Conservation (phyloP, 176 grass and related monocot species). For the Themeda triandra region DNA sequence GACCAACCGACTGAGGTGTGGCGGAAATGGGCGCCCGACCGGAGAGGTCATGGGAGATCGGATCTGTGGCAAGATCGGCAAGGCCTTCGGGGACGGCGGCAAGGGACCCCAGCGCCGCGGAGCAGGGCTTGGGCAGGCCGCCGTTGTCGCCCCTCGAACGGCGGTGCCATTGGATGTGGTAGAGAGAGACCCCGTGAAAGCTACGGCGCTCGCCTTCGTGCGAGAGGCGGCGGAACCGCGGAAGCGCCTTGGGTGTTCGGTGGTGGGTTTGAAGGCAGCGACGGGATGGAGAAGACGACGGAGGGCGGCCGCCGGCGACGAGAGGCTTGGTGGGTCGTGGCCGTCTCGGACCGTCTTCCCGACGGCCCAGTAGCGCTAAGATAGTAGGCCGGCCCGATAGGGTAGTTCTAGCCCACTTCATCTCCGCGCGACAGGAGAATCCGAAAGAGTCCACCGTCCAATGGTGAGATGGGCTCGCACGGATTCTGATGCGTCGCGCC, state of each 20-base stretch:
- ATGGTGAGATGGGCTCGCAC: not conserved
- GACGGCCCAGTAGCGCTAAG: not conserved
- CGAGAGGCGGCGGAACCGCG: not conserved
- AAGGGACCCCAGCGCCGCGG: not conserved
- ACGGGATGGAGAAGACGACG: not conserved
- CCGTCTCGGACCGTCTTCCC: not conserved
- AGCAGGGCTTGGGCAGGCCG: not conserved
- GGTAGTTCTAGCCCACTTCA: not conserved
- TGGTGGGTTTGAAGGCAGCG: not conserved
- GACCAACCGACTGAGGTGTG: not conserved
- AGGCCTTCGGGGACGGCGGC: not conserved
- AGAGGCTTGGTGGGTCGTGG: no score
- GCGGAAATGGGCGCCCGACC: no score
- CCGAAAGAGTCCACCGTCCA: not conserved
- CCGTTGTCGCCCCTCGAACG: not conserved
- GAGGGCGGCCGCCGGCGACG: not conserved
- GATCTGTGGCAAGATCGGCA: not conserved
- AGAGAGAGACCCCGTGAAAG: not conserved
- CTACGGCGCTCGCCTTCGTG: not conserved
- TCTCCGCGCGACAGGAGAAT: not conserved
- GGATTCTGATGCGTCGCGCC: not conserved
- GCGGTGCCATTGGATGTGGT: not conserved
- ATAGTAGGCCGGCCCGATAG: not conserved
- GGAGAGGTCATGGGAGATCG: not conserved
- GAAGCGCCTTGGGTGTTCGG: not conserved